Evolutionary conservation across 192 early-diverging fungal genomes (phyloP).

Genomic region (Phycomyces blakesleeanus): DNA sequence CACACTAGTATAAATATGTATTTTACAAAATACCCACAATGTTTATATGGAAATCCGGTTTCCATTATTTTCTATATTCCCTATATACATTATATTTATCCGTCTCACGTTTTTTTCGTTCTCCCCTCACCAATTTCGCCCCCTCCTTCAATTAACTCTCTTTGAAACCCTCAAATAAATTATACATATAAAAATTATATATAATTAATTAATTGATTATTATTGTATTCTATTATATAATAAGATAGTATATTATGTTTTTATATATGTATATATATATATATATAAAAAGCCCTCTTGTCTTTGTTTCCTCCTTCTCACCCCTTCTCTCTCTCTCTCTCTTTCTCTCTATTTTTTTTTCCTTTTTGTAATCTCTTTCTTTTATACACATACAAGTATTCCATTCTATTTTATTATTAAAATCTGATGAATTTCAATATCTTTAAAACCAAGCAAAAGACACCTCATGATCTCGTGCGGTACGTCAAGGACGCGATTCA

Average conservation of each 20-base stretch:
- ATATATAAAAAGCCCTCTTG: too few relatives aligned
- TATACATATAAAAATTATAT: too few relatives aligned
- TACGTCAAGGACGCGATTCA: conserved; percentile 81
- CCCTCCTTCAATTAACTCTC: background rate
- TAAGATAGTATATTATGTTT: too few relatives aligned
- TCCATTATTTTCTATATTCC: too few relatives aligned
- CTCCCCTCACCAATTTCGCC: background rate
- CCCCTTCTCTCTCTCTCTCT: conserved; percentile 6
- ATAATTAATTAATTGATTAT: too few relatives aligned
- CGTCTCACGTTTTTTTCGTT: conserved; percentile 6
- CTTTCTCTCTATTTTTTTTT: conserved; percentile 5
- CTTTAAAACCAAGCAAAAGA: conserved; percentile 80
- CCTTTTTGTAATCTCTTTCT: conserved; percentile 17
- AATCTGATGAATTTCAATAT: conserved; percentile 63
- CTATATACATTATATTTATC: background rate
- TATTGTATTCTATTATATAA: too few relatives aligned
- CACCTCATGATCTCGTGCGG: conserved; percentile 86
- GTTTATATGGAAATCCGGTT: background rate
- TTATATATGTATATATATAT: too few relatives aligned
- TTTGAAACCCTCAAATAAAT: too few relatives aligned
- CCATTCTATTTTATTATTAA: background rate
- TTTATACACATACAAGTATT: conserved; percentile 20
- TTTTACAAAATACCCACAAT: too few relatives aligned
- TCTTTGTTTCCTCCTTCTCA: background rate
- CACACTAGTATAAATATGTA: too few relatives aligned